Evolutionary conservation across 495 filamentous ascomycete species (phyloP).

Genomic region (Letharia columbiana): DNA sequence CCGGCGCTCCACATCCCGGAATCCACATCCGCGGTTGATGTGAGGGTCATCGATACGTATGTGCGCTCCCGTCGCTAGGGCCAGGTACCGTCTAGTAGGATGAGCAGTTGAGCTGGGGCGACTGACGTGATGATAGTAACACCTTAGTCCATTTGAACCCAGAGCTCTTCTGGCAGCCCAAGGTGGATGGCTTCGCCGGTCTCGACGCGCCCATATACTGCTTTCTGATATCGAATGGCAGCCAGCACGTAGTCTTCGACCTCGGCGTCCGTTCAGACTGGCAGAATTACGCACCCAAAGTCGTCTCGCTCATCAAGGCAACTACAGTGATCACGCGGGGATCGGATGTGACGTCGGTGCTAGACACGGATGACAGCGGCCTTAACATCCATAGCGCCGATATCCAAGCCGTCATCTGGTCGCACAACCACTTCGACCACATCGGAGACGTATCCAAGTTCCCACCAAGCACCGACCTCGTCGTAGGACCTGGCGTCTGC

Average conservation of each 20-base stretch:
- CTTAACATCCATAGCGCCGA: not conserved
- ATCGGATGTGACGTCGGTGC: conserved; percentile 42
- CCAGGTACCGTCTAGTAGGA: too few species aligned
- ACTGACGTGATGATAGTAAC: conserved; percentile 2
- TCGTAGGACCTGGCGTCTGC: conserved; percentile 31
- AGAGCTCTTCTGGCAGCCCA: conserved; percentile 13
- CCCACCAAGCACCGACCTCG: conserved; percentile 26
- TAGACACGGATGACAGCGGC: conserved; percentile 43
- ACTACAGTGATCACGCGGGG: conserved; percentile 31
- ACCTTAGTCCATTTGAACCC: conserved; percentile 6
- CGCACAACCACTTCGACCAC: conserved; percentile 46
- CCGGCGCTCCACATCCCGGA: too few species aligned
- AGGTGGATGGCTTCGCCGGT: conserved; percentile 7
- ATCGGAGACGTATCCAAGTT: conserved; percentile 29
- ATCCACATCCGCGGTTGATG: too few species aligned
- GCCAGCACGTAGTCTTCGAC: conserved; percentile 40
- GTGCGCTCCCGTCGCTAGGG: too few species aligned
- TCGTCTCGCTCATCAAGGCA: conserved; percentile 26
- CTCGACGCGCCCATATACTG: conserved; percentile 13
- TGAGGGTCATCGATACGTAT: too few species aligned
- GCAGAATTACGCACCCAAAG: conserved; percentile 33
- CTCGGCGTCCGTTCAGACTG: conserved; percentile 49
- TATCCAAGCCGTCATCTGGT: conserved; percentile 19
- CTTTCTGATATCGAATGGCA: conserved; percentile 8
- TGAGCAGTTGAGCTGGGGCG: too few species aligned